Base-by-base conservation (phyloP, 208 protist species). In the Crithidia expoeki region DNA sequence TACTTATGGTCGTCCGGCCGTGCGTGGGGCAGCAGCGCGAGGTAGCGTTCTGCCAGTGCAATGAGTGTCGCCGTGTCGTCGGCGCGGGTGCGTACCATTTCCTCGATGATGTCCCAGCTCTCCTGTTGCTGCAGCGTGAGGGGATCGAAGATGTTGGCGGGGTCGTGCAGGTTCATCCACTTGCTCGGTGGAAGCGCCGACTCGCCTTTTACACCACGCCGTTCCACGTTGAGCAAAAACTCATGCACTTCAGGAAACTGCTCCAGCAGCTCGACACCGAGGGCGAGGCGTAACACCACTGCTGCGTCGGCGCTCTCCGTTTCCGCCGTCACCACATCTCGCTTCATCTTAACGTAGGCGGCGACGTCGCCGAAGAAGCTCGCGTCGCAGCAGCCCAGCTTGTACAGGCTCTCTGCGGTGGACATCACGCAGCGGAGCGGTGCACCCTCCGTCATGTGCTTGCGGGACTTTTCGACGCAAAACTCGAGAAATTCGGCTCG, bases 151-250 rank as follows among this genome's bases (percentile, higher is more conserved):
- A 72, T 63, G 72, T 86, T 86, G 28, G 67, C 30, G 16, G 86
- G 91, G 67, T 94, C 91, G 64, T 94, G 83, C 28, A 81, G 60
- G 51, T 90, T 79, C 89, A 93, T 88, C 88, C 91, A 96, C 56
- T 79, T 68, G 2, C 76, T 87, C 52, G 88, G 89, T 16, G 64
- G 25, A 25, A 93, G 71, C 12, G 71, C 16, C 49, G 78, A n/a
- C 50, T 95, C 83, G 23, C 68, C 81, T 19, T 74, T 69, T 34
- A 76, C 42, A 33, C 86, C 84, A 0, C 58, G 46, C 42, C 61
- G 50, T 51, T 42, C 78, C 28, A 91, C 83, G 21, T 74, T 68
- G 14, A 81, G 58, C 44, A 95, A 60, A 25, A 91, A 86, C 52
- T 56, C 73, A 59, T 83, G 82, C 16, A 83, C 68, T 30, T 55